These are phyloP conservation scores for Talaromyces borbonicus DNA, from an alignment of 495 filamentous ascomycete species.

Conservation along the genomic window DNA sequence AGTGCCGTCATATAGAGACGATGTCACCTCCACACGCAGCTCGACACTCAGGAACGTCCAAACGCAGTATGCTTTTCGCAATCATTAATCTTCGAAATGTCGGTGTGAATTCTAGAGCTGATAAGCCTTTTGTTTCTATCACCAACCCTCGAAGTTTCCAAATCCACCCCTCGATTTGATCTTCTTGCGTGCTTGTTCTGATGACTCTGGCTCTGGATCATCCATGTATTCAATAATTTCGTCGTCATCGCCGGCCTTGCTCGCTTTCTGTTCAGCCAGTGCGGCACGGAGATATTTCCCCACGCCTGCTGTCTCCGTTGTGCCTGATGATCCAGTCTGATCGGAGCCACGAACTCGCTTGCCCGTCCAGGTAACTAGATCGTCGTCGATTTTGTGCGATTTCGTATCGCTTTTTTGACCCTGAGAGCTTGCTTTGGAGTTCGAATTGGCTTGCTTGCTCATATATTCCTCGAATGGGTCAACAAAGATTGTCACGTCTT, in stretches of 20 bases:
- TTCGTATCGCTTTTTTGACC: slow-evolving; percentile 25
- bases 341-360: slow-evolving; percentile 58
- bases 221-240: slow-evolving; percentile 48
- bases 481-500: slow-evolving; percentile 77
- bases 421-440: slow-evolving; percentile 38
- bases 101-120: too few species aligned
- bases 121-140: background rate
- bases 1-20: too few species aligned
- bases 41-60: too few species aligned
- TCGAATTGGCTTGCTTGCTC: slow-evolving; percentile 36
- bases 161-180: slow-evolving; percentile 63
- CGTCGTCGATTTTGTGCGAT: slow-evolving; percentile 57
- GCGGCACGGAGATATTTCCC: slow-evolving; percentile 73
- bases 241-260: slow-evolving; percentile 30
- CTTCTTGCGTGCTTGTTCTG: slow-evolving; percentile 73
- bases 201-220: slow-evolving; percentile 47
- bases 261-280: slow-evolving; percentile 19
- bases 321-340: slow-evolving; percentile 38
- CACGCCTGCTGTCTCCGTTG: slow-evolving; percentile 41
- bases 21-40: too few species aligned
- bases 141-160: slow-evolving; percentile 89
- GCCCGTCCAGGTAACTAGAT: slow-evolving; percentile 84
- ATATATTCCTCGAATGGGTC: slow-evolving; percentile 93
- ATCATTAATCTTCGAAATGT: too few species aligned
- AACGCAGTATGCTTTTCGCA: too few species aligned